These are phyloP conservation scores for Hypoxylon rubiginosum DNA, from an alignment of 2,329 filamentous ascomycete genomes.

Conservation along the genomic window DNA sequence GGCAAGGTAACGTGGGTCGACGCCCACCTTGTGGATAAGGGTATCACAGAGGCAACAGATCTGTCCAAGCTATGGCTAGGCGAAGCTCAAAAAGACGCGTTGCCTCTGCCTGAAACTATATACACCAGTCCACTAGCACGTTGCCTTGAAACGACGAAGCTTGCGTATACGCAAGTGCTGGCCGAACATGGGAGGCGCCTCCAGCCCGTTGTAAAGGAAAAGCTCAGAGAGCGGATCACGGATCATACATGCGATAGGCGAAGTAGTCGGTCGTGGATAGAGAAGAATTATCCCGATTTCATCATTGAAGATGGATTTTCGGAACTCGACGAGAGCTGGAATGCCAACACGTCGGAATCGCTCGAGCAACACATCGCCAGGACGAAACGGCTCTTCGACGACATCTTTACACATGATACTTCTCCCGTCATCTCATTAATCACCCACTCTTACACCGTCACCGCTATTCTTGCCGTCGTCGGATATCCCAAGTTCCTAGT, in stretches of 20 bases:
- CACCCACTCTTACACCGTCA: slow-evolving; percentile 41
- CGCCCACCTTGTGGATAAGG: slow-evolving; percentile 28
- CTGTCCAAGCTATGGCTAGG: slow-evolving; percentile 27
- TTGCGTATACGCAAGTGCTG: slow-evolving; percentile 19
- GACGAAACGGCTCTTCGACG: slow-evolving; percentile 36
- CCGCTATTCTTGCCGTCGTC: slow-evolving; percentile 21
- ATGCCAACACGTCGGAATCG: slow-evolving; percentile 18
- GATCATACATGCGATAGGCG: slow-evolving; percentile 41
- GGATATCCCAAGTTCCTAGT: slow-evolving; percentile 27
- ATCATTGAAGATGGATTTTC: slow-evolving; percentile 32
- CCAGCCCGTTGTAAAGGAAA: slow-evolving; percentile 38
- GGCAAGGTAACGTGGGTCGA: slow-evolving; percentile 30
- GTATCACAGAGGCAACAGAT: slow-evolving; percentile 19
- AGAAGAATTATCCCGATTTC: slow-evolving; percentile 30
- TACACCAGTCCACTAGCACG: slow-evolving; percentile 40
- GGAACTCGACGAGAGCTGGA: slow-evolving; percentile 33
- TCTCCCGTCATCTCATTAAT: slow-evolving; percentile 36
- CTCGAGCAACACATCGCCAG: slow-evolving; percentile 25
- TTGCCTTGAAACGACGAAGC: slow-evolving; percentile 37
- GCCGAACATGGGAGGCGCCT: slow-evolving; percentile 7
- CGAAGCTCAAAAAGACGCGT: slow-evolving; percentile 12
- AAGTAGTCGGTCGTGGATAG: slow-evolving; percentile 37
- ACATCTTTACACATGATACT: slow-evolving; percentile 36
- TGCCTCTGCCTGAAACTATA: slow-evolving; percentile 30
- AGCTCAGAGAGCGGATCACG: slow-evolving; percentile 38